Conservation (phyloP, 1,284 basidiomycete genomes). For the Hemileia vastatrix region DNA sequence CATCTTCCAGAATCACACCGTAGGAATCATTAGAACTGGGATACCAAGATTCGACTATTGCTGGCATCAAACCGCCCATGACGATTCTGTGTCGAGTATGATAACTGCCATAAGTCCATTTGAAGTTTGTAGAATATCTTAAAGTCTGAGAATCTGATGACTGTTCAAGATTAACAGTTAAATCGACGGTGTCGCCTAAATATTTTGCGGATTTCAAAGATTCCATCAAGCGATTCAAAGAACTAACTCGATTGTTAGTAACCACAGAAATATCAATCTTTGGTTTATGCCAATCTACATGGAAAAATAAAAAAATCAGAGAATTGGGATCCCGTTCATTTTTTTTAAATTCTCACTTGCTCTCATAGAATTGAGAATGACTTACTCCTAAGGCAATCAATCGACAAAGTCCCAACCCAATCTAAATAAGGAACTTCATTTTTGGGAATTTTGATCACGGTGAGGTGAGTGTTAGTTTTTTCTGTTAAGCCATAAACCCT, state of each 20-base stretch:
- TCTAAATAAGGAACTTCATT: no score
- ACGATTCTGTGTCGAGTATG: slow-evolving; percentile 58
- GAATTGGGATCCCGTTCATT: no score
- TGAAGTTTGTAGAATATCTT: slow-evolving; percentile 49
- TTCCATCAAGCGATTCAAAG: slow-evolving; percentile 56
- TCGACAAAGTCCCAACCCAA: no score
- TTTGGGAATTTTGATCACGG: no score
- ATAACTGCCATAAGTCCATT: slow-evolving; percentile 53
- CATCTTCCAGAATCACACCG: slow-evolving; percentile 68
- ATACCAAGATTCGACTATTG: slow-evolving; percentile 77
- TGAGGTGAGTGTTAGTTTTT: no score
- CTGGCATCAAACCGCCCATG: slow-evolving; percentile 63
- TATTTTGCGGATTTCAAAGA: slow-evolving; percentile 57
- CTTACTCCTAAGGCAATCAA: no score
- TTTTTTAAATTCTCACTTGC: no score
- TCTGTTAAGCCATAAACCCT: no score
- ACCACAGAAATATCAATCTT: slow-evolving; percentile 60
- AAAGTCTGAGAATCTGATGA: slow-evolving; percentile 58
- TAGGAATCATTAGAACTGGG: slow-evolving; percentile 61
- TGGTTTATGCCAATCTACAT: slow-evolving; percentile 68
- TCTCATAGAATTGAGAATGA: no score
- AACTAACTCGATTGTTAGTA: slow-evolving; percentile 63
- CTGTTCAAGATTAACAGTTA: slow-evolving; percentile 65
- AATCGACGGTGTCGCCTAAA: slow-evolving; percentile 57
- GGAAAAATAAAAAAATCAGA: no score